These are phyloP conservation scores for Sclerospora graminicola DNA, from an alignment of 352 stramenopile species.

Conservation along the genomic window DNA sequence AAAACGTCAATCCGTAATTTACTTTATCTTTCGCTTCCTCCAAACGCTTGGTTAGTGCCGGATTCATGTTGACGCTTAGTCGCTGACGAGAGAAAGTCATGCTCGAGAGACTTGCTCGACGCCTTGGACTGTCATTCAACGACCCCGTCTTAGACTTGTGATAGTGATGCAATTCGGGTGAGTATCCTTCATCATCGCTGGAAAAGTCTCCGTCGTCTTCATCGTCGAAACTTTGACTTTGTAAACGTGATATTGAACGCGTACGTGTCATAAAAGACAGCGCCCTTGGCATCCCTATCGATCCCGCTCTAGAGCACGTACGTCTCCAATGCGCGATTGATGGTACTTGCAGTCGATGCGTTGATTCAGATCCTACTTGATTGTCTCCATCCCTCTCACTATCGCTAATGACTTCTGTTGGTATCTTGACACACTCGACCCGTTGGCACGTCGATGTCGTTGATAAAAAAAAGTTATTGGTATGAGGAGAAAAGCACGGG, in stretches of 20 bases:
- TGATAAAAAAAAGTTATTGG: no score
- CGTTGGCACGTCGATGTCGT: background rate
- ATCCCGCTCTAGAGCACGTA: conserved; percentile 26
- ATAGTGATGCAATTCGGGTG: conserved; percentile 14
- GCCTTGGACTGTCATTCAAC: conserved; percentile 12
- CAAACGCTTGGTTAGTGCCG: conserved; percentile 22
- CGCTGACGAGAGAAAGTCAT: conserved; percentile 20
- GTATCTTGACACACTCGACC: conserved; percentile 1
- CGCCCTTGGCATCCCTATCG: conserved; percentile 15
- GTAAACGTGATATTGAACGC: conserved; percentile 18
- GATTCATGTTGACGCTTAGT: conserved; percentile 23
- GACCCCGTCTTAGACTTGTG: conserved; percentile 9
- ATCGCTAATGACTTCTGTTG: conserved; percentile 6
- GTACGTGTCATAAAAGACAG: conserved; percentile 24
- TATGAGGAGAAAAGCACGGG: no score
- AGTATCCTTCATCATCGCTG: conserved; percentile 46
- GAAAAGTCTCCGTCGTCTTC: conserved; percentile 46
- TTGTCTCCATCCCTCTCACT: conserved; percentile 8
- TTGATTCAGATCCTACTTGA: no score
- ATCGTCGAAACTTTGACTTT: conserved; percentile 15
- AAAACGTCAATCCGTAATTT: conserved; percentile 20
- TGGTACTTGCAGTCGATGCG: conserved; percentile 10
- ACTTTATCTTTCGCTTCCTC: conserved; percentile 23
- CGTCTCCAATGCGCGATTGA: conserved; percentile 16
- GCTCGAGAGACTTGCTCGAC: conserved; percentile 19